Conservation (phyloP, 1,284 basidiomycete species). For the Moniliophthora roreri region DNA sequence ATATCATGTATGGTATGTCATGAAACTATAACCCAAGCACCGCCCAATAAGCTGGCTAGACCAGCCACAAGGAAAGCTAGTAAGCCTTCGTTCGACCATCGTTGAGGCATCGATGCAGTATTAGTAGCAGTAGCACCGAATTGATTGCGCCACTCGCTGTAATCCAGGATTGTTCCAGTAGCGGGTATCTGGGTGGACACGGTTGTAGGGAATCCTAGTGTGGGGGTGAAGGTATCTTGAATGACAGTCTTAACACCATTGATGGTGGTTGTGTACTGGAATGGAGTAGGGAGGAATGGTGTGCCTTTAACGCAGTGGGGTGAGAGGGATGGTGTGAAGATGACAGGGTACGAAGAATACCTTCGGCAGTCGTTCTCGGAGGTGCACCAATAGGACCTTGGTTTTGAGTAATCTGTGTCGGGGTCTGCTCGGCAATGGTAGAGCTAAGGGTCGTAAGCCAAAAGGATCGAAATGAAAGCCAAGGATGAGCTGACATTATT, state of each 20-base stretch:
- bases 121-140: constrained; percentile 40
- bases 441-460: constrained; percentile 21
- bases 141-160: constrained; percentile 49
- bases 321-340: constrained; percentile 46
- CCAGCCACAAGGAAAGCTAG: too few species aligned
- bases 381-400: constrained; percentile 65
- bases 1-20: too few species aligned
- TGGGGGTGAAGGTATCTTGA: constrained; percentile 56
- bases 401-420: constrained; percentile 26
- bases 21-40: too few species aligned
- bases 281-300: background rate
- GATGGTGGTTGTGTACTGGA: constrained; percentile 53
- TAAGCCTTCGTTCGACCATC: background rate
- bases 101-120: background rate
- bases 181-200: constrained; percentile 31
- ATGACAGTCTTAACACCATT: constrained; percentile 46
- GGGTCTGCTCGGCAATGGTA: constrained; percentile 23
- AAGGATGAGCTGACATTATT: constrained; percentile 39
- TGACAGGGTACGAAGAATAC: constrained; percentile 19
- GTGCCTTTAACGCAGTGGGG: background rate
- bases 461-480: constrained; percentile 16
- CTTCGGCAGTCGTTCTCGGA: constrained; percentile 30
- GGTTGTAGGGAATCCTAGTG: constrained; percentile 35
- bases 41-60: too few species aligned
- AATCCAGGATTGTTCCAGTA: constrained; percentile 53